Conservation (phyloP, 2,329 filamentous ascomycete species). For the Talaromyces sp. region DNA sequence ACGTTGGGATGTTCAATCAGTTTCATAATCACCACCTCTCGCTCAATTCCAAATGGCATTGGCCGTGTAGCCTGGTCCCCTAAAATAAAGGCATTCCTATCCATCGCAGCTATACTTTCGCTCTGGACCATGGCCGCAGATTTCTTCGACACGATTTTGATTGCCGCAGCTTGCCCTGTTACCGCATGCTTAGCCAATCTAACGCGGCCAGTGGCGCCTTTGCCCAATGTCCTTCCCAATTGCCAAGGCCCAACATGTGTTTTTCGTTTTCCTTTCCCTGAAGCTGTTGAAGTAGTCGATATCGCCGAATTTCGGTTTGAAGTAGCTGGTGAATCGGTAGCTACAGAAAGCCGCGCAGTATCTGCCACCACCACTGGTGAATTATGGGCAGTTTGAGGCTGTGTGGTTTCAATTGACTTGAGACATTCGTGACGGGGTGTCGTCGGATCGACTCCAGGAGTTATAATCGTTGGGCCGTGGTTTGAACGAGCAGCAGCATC, state of each 20-base stretch:
- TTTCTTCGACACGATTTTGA: conserved; percentile 90
- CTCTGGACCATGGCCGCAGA: conserved; percentile 77
- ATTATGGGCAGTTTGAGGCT: conserved; percentile 27
- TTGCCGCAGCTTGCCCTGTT: conserved; percentile 78
- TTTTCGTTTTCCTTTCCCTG: conserved; percentile 55
- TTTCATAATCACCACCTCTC: conserved; percentile 96
- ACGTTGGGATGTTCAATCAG: conserved; percentile 93
- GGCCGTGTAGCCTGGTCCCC: conserved; percentile 60
- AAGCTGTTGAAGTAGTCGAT: conserved; percentile 56
- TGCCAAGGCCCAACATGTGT: conserved; percentile 92
- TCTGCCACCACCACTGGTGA: conserved; percentile 35
- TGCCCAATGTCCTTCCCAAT: conserved; percentile 81
- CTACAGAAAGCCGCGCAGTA: conserved; percentile 54
- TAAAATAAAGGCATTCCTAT: conserved; percentile 62
- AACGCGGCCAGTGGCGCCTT: conserved; percentile 85
- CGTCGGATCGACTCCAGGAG: conserved; percentile 19
- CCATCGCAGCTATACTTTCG: conserved; percentile 78
- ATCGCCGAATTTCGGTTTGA: conserved; percentile 53
- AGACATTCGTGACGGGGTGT: conserved; percentile 19
- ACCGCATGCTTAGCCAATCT: conserved; percentile 75
- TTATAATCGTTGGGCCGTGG: conserved; percentile 30
- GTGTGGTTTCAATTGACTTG: conserved; percentile 24
- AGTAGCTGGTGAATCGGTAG: conserved; percentile 46
- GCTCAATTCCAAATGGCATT: conserved; percentile 84
- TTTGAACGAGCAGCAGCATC: conserved; percentile 52